A percentile compares a stretch with the other conserved stretches of the same genome.
phyloP scores from a whole-genome alignment of 2,329 filamentous ascomycete genomes.

The Colletotrichum truncatum region DNA sequence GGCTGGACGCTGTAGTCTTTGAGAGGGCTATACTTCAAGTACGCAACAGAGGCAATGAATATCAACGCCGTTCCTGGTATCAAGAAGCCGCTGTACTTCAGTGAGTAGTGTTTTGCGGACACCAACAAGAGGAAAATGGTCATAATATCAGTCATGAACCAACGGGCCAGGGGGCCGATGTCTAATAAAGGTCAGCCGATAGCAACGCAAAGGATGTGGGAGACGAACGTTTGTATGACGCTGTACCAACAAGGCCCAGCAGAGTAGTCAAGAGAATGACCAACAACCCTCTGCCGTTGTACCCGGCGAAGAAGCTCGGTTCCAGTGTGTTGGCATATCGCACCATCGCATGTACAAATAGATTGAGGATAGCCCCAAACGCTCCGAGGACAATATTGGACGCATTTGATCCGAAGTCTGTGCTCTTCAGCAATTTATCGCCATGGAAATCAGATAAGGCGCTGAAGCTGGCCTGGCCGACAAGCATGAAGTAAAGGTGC shows the following conservation, averaged over 20 bases:
- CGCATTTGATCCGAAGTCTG: conserved; percentile 39
- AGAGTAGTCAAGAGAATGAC: conserved; percentile 41
- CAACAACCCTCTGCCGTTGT: conserved; percentile 35
- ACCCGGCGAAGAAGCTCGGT: conserved; percentile 34
- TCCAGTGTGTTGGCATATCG: conserved; percentile 35
- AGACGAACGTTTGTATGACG: conserved; percentile 38
- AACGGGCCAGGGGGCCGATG: conserved; percentile 41
- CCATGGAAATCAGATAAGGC: conserved; percentile 42
- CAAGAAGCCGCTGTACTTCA: conserved; percentile 34
- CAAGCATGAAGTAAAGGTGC: conserved; percentile 38
- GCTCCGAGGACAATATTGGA: conserved; percentile 41
- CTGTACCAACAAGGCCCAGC: conserved; percentile 40
- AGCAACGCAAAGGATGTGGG: no score
- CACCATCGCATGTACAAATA: conserved; percentile 37
- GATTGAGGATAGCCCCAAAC: conserved; percentile 38
- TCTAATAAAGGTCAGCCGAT: conserved; percentile 28
- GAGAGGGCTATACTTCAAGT: conserved; percentile 35
- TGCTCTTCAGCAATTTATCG: conserved; percentile 40
- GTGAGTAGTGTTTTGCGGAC: conserved; percentile 36
- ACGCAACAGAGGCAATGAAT: conserved; percentile 39
- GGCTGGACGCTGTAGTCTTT: conserved; percentile 19
- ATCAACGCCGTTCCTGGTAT: conserved; percentile 39
- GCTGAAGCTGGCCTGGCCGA: conserved; percentile 40
- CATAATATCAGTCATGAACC: conserved; percentile 39
- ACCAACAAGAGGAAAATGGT: conserved; percentile 39